Percentiles rank a stretch among this genome's conserved stretches.
Evolutionary conservation across 2,329 filamentous ascomycete genomes (phyloP).

Genomic region (Aspergillus fumigatus): DNA sequence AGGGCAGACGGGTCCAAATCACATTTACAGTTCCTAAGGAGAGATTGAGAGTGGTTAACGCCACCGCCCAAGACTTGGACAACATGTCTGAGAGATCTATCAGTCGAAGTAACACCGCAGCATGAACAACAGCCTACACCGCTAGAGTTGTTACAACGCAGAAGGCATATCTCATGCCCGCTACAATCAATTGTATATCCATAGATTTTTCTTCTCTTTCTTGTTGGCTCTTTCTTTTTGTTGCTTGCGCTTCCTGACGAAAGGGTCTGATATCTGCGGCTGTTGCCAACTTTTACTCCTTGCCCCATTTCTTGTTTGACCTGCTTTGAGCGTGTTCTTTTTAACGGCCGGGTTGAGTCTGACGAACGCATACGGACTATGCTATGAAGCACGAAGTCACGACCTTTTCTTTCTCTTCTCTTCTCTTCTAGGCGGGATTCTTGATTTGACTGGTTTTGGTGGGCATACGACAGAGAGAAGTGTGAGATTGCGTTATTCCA

Average conservation of each 20-base stretch:
- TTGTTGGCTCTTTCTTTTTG: slow-evolving; percentile 3
- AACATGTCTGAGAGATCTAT: slow-evolving; percentile 25
- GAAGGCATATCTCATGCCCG: neutral
- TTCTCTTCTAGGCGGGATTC: neutral
- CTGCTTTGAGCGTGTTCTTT: slow-evolving; percentile 3
- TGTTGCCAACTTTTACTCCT: neutral
- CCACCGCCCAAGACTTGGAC: slow-evolving; percentile 42
- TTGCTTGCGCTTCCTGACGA: neutral
- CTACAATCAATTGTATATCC: neutral
- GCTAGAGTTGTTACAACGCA: neutral
- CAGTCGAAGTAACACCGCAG: slow-evolving; percentile 20
- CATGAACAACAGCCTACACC: neutral
- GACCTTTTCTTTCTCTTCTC: neutral
- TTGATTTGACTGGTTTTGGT: neutral
- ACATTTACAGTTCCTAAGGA: slow-evolving; percentile 94
- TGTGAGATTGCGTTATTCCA: too few relatives aligned
- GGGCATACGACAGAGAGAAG: neutral
- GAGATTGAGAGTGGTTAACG: slow-evolving; percentile 83
- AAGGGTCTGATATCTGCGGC: neutral
- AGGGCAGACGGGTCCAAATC: slow-evolving; percentile 68
- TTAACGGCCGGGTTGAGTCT: neutral
- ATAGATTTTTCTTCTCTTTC: slow-evolving; percentile 3
- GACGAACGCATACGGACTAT: slow-evolving; percentile 4
- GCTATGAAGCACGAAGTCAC: slow-evolving; percentile 8
- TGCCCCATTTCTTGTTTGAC: neutral